A percentile compares a stretch with the other conserved stretches of the same genome.
Evolutionary conservation across 306 rosid species (phyloP).

Genomic region (Lablab purpureus): DNA sequence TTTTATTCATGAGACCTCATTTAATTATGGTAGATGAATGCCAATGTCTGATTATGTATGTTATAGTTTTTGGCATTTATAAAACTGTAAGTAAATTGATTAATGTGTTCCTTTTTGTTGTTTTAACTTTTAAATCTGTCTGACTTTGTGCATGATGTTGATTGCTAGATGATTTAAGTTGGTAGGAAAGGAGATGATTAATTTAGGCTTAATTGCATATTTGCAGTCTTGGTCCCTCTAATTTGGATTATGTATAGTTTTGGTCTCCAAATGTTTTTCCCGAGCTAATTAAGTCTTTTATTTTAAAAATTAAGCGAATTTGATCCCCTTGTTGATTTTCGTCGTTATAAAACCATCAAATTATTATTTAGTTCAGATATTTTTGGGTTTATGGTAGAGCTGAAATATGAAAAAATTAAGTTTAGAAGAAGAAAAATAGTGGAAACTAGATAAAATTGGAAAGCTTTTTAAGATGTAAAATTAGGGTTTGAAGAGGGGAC

Average conservation of each 20-base stretch:
- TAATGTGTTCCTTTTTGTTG: background rate
- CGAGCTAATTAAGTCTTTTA: background rate
- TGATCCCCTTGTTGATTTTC: background rate
- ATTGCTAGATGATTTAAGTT: constrained; percentile 21
- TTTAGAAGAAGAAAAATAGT: background rate
- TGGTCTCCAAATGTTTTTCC: background rate
- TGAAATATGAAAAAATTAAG: background rate
- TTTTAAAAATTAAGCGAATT: background rate
- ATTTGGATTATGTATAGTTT: background rate
- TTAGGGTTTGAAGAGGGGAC: background rate
- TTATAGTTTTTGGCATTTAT: background rate
- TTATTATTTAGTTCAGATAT: background rate
- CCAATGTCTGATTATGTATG: background rate
- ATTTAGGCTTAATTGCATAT: background rate
- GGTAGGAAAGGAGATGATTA: constrained; percentile 11
- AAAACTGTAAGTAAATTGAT: background rate
- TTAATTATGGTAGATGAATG: background rate
- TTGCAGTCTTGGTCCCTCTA: background rate
- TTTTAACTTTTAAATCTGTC: background rate
- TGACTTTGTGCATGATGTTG: constrained; percentile 5
- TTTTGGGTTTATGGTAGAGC: background rate
- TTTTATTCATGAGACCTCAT: constrained; percentile 18
- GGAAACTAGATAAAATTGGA: background rate
- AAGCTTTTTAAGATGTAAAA: background rate
- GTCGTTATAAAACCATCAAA: background rate